These are phyloP conservation scores for Calonectria pauciramosa DNA, from an alignment of 2,329 filamentous ascomycete species.

Conservation along the genomic window DNA sequence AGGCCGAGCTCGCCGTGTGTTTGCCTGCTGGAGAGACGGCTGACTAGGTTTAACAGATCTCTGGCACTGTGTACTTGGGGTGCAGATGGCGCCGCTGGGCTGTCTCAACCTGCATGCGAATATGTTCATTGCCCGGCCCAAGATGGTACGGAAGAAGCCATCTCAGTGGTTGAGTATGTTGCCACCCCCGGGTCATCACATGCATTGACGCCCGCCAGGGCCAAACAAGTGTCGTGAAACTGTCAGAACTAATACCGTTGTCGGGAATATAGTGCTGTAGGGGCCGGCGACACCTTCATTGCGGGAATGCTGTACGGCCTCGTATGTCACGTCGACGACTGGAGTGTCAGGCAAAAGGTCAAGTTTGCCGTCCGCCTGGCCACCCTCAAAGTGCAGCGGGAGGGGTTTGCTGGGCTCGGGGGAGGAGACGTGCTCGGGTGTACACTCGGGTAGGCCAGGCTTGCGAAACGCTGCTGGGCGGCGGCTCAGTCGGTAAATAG, in stretches of 20 bases:
- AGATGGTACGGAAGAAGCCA: slow-evolving; percentile 49
- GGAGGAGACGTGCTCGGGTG: slow-evolving; percentile 43
- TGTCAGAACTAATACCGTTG: slow-evolving; percentile 38
- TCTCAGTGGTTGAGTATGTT: slow-evolving; percentile 72
- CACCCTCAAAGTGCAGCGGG: slow-evolving; percentile 75
- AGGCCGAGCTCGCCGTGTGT: slow-evolving; percentile 36
- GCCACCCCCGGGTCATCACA: slow-evolving; percentile 23
- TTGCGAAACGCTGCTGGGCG: slow-evolving; percentile 21
- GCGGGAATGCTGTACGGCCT: slow-evolving; percentile 78
- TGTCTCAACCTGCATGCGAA: slow-evolving; percentile 47
- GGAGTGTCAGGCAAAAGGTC: slow-evolving; percentile 64
- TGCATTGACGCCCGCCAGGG: slow-evolving; percentile 19
- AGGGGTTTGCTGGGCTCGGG: slow-evolving; percentile 73
- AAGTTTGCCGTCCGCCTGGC: slow-evolving; percentile 76
- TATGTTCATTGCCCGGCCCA: slow-evolving; percentile 57
- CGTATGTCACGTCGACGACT: slow-evolving; percentile 62
- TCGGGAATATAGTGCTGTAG: slow-evolving; percentile 69
- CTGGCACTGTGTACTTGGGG: slow-evolving; percentile 73
- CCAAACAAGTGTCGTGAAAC: slow-evolving; percentile 10
- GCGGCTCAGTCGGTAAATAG: slow-evolving; percentile 33
- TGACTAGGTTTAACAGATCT: slow-evolving; percentile 52
- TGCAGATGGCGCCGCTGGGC: slow-evolving; percentile 58
- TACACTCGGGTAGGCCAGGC: slow-evolving; percentile 30
- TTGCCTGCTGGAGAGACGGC: slow-evolving; percentile 28
- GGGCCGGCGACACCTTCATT: slow-evolving; percentile 82